Percentiles rank a stretch among this genome's conserved stretches.
These are phyloP conservation scores for Mycena amicta DNA, from an alignment of 768 basidiomycete genomes.

Conservation along the genomic window DNA sequence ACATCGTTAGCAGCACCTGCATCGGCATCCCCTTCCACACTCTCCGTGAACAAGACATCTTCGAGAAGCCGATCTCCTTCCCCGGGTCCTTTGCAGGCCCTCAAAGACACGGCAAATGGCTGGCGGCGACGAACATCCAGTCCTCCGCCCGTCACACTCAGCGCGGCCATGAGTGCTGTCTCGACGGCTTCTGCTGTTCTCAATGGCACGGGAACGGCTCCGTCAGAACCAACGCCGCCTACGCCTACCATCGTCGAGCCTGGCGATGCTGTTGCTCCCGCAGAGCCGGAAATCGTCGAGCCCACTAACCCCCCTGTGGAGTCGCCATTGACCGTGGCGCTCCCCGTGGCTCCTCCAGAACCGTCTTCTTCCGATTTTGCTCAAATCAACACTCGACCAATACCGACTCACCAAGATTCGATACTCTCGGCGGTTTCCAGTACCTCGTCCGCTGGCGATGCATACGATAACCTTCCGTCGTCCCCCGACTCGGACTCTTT, in stretches of 20 bases:
- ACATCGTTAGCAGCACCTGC: slow-evolving; percentile 24
- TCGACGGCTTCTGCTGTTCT: slow-evolving; percentile 50
- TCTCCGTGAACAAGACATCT: slow-evolving; percentile 31
- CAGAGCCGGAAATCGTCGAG: background rate
- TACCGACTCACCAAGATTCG: slow-evolving; percentile 15
- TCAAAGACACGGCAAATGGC: slow-evolving; percentile 31
- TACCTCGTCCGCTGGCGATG: slow-evolving; percentile 16
- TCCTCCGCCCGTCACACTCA: slow-evolving; percentile 47
- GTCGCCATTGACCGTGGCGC: too few species aligned
- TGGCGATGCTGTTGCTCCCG: background rate
- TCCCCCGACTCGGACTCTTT: slow-evolving; percentile 41
- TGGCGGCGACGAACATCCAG: slow-evolving; percentile 37
- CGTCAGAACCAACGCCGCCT: background rate
- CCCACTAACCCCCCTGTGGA: background rate
- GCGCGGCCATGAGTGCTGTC: slow-evolving; percentile 46
- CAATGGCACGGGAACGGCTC: slow-evolving; percentile 22
- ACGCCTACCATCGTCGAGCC: slow-evolving; percentile 2
- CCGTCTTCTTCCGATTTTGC: background rate
- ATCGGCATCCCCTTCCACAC: slow-evolving; percentile 31
- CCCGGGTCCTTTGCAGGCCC: slow-evolving; percentile 27
- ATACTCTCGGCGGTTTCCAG: slow-evolving; percentile 24
- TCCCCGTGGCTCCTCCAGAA: too few species aligned
- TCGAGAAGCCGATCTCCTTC: slow-evolving; percentile 40
- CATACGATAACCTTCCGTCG: slow-evolving; percentile 48
- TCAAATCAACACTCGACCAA: slow-evolving; percentile 14